A percentile compares a stretch with the other conserved stretches of the same genome.
phyloP scores from a whole-genome alignment of 1,284 basidiomycete genomes.

The Trichosporon sp. region DNA sequence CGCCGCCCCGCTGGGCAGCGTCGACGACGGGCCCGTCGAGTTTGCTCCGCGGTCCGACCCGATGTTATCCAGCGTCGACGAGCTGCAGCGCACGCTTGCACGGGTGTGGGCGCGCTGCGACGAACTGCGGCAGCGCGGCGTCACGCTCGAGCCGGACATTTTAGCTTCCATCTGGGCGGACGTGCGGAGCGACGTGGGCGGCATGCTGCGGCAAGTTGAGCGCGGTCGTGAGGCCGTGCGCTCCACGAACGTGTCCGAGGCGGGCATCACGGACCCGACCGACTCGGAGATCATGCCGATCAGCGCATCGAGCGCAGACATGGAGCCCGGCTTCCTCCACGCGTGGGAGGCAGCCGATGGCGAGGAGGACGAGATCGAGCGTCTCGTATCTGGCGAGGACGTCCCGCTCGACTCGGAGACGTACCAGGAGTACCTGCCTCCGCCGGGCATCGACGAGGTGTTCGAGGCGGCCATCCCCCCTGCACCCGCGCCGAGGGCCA shows the following conservation, averaged over 20 bases:
- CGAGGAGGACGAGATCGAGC: conserved; percentile 27
- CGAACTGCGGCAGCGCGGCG: conserved; percentile 24
- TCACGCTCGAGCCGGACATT: not conserved
- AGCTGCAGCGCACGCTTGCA: conserved; percentile 30
- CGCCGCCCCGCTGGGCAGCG: not conserved
- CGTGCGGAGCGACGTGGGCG: conserved; percentile 31
- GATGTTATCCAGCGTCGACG: conserved; percentile 27
- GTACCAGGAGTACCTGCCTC: conserved; percentile 33
- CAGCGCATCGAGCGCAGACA: not conserved
- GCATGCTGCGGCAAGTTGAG: conserved; percentile 31
- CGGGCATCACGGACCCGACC: conserved; percentile 13
- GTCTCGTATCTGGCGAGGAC: conserved; percentile 19
- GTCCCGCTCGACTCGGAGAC: not conserved
- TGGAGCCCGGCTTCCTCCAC: conserved; percentile 38
- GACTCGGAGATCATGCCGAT: conserved; percentile 21
- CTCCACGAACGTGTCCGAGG: conserved; percentile 4
- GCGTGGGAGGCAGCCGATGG: conserved; percentile 34
- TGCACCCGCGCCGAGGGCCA: not conserved
- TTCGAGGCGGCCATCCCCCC: conserved; percentile 35
- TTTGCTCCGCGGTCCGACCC: conserved; percentile 25
- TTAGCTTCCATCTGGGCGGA: conserved; percentile 25
- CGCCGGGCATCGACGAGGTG: conserved; percentile 44
- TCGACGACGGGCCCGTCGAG: conserved; percentile 19
- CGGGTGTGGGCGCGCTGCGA: conserved; percentile 30
- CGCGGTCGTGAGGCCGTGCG: conserved; percentile 27